Base-by-base conservation (phyloP, 192 early-diverging fungal genomes). In the Phlyctochytrium arcticum region DNA sequence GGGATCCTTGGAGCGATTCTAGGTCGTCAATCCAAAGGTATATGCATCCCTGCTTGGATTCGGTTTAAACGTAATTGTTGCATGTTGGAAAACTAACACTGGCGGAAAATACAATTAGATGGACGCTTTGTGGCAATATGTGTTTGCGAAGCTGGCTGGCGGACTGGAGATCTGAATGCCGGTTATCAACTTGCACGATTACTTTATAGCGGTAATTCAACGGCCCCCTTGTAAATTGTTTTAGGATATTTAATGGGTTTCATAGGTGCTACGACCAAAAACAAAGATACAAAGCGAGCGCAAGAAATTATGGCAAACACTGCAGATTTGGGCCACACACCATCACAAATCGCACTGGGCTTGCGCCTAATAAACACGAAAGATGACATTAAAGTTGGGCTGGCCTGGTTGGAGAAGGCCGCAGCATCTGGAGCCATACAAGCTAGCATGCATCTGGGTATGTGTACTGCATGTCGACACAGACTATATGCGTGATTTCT, bases 371-470 rank as follows among this genome's bases (percentile, higher is more conserved):
- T 50, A 9, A 29, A 26, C 34, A 60, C 54, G 23, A 29, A 26
- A n/a, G 4, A 17, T 21, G 62, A 60, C 23, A 47, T 59, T 4
- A 34, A 35, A 6, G 24, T 37, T 6, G 75, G 75, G 2, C n/a
- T 73, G 21, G 54, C 42, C 15, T 35, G 44, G 15, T 30, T 77
- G 29, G 36, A 71, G 31, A 39, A 26, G 12, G 67, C 71, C 5
- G 65, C 71, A 6, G 65, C 58, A 39, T 31, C 27, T 23, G 64
- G 58, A 23, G 36, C 44, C 24, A 36, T 54, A 1, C 34, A 54
- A 9, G 75, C 75, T 10, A 37, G 31, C 10, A 44, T 57, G 9
- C 75, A 77, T 50, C 46, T 77, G 48, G 75, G 75, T 72, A 59
- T 21, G 19, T 21, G 29, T 46, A 0, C 37, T 9, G 2, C n/a